Evolutionary conservation across 192 early-diverging fungal species (phyloP), one percentile per base, ranked within the genome.

Genomic region (Backusella morwellensis): DNA sequence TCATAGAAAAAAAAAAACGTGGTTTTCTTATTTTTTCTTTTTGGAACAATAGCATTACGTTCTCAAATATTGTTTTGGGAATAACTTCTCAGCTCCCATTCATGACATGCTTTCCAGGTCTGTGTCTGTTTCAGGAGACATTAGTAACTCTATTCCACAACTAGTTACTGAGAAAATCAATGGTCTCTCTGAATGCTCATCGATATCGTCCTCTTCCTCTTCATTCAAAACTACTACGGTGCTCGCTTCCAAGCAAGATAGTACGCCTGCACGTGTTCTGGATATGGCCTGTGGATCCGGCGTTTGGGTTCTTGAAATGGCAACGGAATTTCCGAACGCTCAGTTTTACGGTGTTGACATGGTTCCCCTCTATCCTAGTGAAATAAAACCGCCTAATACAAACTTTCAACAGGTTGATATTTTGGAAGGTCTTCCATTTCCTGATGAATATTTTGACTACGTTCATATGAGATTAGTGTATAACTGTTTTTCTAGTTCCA

Each of bases 221-320:
- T 72, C 70, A 32, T 72, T 40, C 14, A 42, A 41, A 3, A 47
- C 44, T 7, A 26, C 21, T 44, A 42, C 70, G 17, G 11, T 72
- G 3, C 70, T n/a, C 19, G 41, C 35, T 3, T 23, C 35, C 35
- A 74, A 66, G 23, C 35, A 66, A 19, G 21, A 59, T 11, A 21
- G 23, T 74, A 56, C 52, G 21, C 56, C 73, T 36, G 56, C 41
- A 19, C 70, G 70, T 23, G 54, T 69, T 8, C 19, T 59, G 17
- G 47, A 69, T 35, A 42, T 66, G 34, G 67, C 44, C 41, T 74
- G 67, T 44, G 68, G 47, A 41, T 72, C 76, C 14, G 74, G 76
- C 35, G 50, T 74, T 1, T 74, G 80, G 80, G 70, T 77, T 36
- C 41, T 82, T 73, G 84, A 85, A 68, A 86, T 80, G 82, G 80